Evolutionary conservation across 345 rosid genomes (phyloP).

Genomic region (Mercurialis annua): DNA sequence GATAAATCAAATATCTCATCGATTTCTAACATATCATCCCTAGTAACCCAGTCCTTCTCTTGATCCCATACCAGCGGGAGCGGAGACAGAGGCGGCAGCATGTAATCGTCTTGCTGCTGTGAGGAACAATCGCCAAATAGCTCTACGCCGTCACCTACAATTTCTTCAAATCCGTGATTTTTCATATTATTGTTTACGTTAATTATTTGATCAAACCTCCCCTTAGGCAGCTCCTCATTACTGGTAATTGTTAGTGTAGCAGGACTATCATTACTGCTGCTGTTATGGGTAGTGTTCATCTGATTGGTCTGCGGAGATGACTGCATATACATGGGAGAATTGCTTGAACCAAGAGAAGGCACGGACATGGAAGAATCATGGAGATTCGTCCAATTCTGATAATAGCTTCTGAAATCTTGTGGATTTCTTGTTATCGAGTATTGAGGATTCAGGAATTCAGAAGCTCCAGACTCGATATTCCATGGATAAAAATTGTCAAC

Average conservation of each 20-base stretch:
- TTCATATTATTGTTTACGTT: slow-evolving; percentile 5
- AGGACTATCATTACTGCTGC: neutral
- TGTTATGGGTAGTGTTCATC: slow-evolving; percentile 1
- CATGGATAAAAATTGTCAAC: slow-evolving; percentile 13
- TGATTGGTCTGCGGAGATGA: slow-evolving; percentile 3
- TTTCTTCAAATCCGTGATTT: slow-evolving; percentile 12
- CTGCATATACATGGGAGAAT: slow-evolving; percentile 5
- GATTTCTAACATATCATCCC: neutral
- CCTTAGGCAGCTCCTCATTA: slow-evolving; percentile 1
- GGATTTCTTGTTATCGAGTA: neutral
- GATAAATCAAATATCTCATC: slow-evolving; percentile 7
- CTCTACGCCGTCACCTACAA: neutral
- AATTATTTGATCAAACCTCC: slow-evolving; percentile 11
- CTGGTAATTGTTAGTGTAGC: neutral
- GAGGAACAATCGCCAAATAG: neutral
- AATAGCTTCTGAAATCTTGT: slow-evolving; percentile 10
- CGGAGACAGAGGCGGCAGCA: neutral
- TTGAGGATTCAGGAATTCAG: slow-evolving; percentile 4
- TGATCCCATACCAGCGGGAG: slow-evolving; percentile 7
- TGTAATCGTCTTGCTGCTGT: neutral
- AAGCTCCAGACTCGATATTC: slow-evolving; percentile 13
- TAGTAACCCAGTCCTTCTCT: neutral
- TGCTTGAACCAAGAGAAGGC: slow-evolving; percentile 10
- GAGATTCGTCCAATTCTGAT: slow-evolving; percentile 15
- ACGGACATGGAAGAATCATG: neutral